Base-by-base conservation (phyloP, 1,139 yeast species). In the Groenewaldozyma sp. region DNA sequence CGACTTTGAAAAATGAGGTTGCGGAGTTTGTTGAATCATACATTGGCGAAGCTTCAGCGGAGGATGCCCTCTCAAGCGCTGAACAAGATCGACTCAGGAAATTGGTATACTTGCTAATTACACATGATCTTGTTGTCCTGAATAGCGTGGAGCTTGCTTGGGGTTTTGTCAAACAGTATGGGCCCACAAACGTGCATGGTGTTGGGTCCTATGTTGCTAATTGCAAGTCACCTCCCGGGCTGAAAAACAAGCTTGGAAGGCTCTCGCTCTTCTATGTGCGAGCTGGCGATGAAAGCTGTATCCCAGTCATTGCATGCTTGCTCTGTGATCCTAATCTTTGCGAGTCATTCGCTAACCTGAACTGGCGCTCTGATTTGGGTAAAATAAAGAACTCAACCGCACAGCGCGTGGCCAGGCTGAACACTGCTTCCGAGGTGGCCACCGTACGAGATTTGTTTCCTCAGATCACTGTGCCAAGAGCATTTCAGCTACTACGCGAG, bases 401-500 rank as follows among this genome's bases (percentile, higher is more conserved):
- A 28, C 26, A 36, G 22, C 13, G 27, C 35, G 37, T 26, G 27
- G 27, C 18, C 36, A 36, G 5, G 44, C 40, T 16, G 21, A 47
- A 24, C 41, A 39, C 27, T 19, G 39, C 42, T 2, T 32, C 36
- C 5, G 45, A 46, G 13, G 47, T 55, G 3, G 43, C 42, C 11
- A 19, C 42, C 22, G 43, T 59, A 20, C 35, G 40, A 5, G 53
- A 53, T 16, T 37, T 61, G 39, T 55, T 62, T 34, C 64, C 64
- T 1, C 42, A 40, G 28, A 35, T 46, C 16, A 29, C 36, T 14
- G 24, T 41, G 7, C 27, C 20, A 14, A 28, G 42, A 17, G 46
- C 45, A 10, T 26, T 24, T 7, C 35, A 41, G 19, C 38, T 41
- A 1, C 60, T 86, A 24, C 56, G 60, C 24, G 61, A 76, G 49